Evolutionary conservation across 2,329 filamentous ascomycete species (phyloP), one percentile per base, ranked within the genome.

Genomic region (Rasamsonia emersonii): DNA sequence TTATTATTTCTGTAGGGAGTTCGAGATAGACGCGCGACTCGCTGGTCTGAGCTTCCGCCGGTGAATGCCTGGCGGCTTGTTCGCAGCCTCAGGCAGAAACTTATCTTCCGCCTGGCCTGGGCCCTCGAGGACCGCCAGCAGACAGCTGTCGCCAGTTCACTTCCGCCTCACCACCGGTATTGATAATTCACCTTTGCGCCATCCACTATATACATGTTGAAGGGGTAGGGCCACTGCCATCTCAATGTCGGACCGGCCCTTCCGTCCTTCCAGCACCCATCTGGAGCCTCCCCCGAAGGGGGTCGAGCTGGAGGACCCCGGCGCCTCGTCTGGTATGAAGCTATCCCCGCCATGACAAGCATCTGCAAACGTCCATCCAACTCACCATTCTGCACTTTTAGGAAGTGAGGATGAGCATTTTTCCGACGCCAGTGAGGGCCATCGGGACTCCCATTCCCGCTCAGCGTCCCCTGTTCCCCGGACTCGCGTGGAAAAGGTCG

Each of bases 401-500:
- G 69, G 69, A 36, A 70, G 68, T 37, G 70, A 64, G 30, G 64
- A 74, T 29, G 76, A 79, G 40, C 72, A 79, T 56, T 80, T 79
- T 54, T 77, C 75, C 28, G 76, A 79, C 49, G 76, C 76, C 35
- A 73, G 67, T 25, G 76, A 79, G 61, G 75, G 73, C 44, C 56
- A 58, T 27, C 39, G 45, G 18, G 47, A 42, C 48, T 47, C 53
- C 36, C 42, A 44, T 39, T 56, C 64, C 32, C 53, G 62, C 42
- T 52, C 58, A 42, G 56, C 57, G 28, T 75, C 72, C 7, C 68
- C 72, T 32, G 67, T 77, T 34, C 75, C 75, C 16, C 65, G 67
- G 31, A 79, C 74, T n/a, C 64, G 75, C 40, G 72, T 79, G 16
- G 75, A 79, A 55, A 68, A 70, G 46, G 70, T 78, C 24, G 76